A percentile compares a stretch with the other conserved stretches of the same genome.
Evolutionary conservation across 2,329 filamentous ascomycete species (phyloP).

Genomic region (Aspergillus puulaauensis): DNA sequence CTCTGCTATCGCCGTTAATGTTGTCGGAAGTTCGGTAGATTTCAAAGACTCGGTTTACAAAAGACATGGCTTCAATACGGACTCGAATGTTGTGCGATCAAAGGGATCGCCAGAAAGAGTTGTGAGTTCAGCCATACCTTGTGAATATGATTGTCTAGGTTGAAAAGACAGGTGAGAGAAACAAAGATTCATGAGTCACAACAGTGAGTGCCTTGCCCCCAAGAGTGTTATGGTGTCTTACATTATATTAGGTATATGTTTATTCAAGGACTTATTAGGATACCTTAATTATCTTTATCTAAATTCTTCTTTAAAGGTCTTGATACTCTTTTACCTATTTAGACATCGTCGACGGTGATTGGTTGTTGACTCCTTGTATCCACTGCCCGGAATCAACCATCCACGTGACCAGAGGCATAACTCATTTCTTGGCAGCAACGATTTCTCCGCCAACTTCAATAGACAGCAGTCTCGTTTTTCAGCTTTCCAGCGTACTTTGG

Average conservation of each 20-base stretch:
- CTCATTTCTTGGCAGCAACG: neutral
- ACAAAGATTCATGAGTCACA: too few relatives aligned
- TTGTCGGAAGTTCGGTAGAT: slow-evolving; percentile 6
- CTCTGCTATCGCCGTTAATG: neutral
- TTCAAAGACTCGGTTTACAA: slow-evolving; percentile 4
- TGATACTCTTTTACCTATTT: too few relatives aligned
- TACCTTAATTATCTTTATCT: too few relatives aligned
- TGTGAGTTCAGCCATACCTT: neutral
- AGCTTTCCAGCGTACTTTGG: neutral
- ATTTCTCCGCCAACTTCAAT: neutral
- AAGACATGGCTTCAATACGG: slow-evolving; percentile 1
- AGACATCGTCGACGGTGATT: too few relatives aligned
- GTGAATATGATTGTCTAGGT: too few relatives aligned
- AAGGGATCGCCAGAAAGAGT: neutral
- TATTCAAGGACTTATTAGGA: too few relatives aligned
- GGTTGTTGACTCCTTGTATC: too few relatives aligned
- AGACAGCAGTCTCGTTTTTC: neutral
- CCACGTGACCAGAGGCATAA: neutral
- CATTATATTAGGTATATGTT: too few relatives aligned
- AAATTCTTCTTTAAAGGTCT: too few relatives aligned
- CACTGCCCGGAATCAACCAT: neutral
- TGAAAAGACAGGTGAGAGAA: too few relatives aligned
- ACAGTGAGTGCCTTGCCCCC: too few relatives aligned
- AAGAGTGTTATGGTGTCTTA: too few relatives aligned
- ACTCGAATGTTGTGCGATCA: neutral